A percentile compares a stretch with the other conserved stretches of the same genome.
phyloP scores from a whole-genome alignment of 495 filamentous ascomycete species.

The Neurospora pannonica region DNA sequence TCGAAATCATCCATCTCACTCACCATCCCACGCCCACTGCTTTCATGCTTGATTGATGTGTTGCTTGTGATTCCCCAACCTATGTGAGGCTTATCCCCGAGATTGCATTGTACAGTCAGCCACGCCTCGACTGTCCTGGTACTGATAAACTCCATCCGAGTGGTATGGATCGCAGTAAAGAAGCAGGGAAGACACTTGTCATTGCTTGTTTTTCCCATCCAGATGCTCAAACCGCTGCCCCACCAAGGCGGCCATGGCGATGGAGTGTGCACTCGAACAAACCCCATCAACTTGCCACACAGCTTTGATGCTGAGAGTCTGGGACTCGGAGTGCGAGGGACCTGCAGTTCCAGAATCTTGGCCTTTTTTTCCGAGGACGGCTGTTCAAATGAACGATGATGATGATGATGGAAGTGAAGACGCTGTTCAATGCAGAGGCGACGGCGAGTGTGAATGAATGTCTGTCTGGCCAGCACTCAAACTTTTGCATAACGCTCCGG shows the following conservation, averaged over 20 bases:
- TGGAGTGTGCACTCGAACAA: neutral
- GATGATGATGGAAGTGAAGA: neutral
- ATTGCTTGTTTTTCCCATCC: neutral
- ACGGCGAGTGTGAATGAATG: neutral
- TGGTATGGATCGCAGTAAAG: neutral
- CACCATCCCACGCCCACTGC: neutral
- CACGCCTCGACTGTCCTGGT: neutral
- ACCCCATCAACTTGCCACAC: neutral
- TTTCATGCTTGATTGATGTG: neutral
- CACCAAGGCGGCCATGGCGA: neutral
- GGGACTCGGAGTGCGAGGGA: neutral
- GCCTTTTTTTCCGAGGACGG: neutral
- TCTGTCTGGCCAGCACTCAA: conserved; percentile 1
- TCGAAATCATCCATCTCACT: neutral
- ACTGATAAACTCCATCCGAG: neutral
- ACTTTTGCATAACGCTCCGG: conserved; percentile 11
- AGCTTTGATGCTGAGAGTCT: neutral
- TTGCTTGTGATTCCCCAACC: neutral
- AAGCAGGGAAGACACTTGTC: neutral
- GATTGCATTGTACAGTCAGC: neutral
- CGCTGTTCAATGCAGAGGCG: neutral
- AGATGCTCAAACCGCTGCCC: neutral
- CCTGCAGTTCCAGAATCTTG: neutral
- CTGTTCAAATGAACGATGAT: neutral
- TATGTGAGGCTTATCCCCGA: neutral